phyloP scores from a whole-genome alignment of 768 basidiomycete genomes.

The Sporobolomyces roseus region DNA sequence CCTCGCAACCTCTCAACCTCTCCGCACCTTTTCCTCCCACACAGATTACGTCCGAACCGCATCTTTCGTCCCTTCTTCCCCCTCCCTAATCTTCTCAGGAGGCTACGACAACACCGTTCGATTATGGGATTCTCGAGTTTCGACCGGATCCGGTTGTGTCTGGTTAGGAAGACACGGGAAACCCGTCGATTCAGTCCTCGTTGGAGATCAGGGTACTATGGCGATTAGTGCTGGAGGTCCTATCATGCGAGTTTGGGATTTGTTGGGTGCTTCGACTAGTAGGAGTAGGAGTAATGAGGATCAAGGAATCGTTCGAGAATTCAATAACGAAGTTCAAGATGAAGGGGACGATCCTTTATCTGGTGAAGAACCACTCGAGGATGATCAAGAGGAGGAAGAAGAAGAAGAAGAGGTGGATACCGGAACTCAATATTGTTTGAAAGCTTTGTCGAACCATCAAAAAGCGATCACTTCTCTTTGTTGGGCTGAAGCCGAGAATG shows the following conservation, averaged over 20 bases:
- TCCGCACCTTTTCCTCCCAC: conserved; percentile 76
- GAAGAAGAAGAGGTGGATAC: conserved; percentile 32
- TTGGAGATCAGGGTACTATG: conserved; percentile 79
- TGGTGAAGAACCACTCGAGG: conserved; percentile 1
- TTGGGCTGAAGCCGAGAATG: conserved; percentile 54
- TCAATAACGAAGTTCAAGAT: conserved; percentile 1
- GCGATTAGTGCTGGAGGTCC: conserved; percentile 84
- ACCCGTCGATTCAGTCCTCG: conserved; percentile 87
- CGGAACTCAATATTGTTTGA: conserved; percentile 62
- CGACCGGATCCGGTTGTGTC: conserved; percentile 75
- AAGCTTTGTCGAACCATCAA: conserved; percentile 94
- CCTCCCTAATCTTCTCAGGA: conserved; percentile 80
- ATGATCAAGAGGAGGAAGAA: not conserved
- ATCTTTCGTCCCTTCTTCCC: conserved; percentile 74
- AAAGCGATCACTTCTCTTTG: conserved; percentile 85
- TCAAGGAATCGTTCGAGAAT: not conserved
- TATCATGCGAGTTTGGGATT: conserved; percentile 89
- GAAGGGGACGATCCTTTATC: not conserved
- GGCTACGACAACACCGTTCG: conserved; percentile 90
- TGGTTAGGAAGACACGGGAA: conserved; percentile 60
- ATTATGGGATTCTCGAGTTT: conserved; percentile 69
- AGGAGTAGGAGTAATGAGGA: not conserved
- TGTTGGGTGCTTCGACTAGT: conserved; percentile 66
- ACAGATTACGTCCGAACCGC: conserved; percentile 95
- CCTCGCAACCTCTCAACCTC: conserved; percentile 70